Percentiles rank a stretch among this genome's conserved stretches.
Evolutionary conservation across 2,329 filamentous ascomycete genomes (phyloP).

Genomic region (Diaporthe australafricana): DNA sequence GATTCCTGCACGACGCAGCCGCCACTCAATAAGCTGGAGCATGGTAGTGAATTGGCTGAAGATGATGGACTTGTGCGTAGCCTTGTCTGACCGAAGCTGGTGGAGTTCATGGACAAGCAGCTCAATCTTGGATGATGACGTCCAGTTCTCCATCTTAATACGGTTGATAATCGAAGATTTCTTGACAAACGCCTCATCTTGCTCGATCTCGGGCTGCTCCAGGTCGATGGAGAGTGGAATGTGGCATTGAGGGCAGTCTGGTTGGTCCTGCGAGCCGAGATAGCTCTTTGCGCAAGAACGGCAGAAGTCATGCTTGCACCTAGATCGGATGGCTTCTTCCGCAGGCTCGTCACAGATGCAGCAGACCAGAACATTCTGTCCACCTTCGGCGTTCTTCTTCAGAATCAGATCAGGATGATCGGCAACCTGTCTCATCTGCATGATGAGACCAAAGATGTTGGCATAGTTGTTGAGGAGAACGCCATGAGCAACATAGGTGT

Average conservation of each 20-base stretch:
- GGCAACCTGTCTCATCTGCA: conserved; percentile 98
- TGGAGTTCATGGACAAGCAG: conserved; percentile 94
- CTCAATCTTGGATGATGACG: conserved; percentile 97
- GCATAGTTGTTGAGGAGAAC: conserved; percentile 98
- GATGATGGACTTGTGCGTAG: conserved; percentile 95
- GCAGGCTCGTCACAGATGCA: conserved; percentile 97
- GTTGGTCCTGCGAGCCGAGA: conserved; percentile 79
- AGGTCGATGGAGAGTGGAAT: conserved; percentile 91
- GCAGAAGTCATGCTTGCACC: conserved; percentile 94
- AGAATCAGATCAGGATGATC: conserved; percentile 95
- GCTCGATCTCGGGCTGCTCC: conserved; percentile 94
- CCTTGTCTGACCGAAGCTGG: conserved; percentile 89
- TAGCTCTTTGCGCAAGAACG: conserved; percentile 84
- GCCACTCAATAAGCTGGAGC: conserved; percentile 97
- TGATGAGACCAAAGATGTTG: conserved; percentile 98
- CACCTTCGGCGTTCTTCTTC: conserved; percentile 86
- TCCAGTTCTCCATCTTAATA: conserved; percentile 99
- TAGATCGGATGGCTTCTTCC: conserved; percentile 92
- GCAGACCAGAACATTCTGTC: conserved; percentile 91
- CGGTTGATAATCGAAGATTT: conserved; percentile 98
- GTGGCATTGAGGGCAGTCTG: conserved; percentile 91
- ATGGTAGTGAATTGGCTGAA: conserved; percentile 98
- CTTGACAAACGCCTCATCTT: conserved; percentile 87
- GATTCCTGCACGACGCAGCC: conserved; percentile 94
- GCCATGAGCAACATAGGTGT: conserved; percentile 94